Base-by-base conservation (phyloP, 805 yeast species). In the Monosporozyma aerobia region DNA sequence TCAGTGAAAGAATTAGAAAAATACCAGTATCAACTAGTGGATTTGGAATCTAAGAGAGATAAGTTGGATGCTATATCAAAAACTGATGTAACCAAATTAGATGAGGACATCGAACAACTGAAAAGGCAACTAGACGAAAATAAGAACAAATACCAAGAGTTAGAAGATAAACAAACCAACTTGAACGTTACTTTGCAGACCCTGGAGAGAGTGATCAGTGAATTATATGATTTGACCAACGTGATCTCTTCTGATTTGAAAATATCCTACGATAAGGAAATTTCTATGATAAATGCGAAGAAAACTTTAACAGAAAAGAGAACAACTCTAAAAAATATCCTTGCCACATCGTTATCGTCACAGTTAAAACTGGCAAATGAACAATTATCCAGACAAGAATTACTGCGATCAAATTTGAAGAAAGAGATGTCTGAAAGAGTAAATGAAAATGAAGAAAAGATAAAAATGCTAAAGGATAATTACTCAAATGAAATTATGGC, bases 1-100 rank as follows among this genome's bases (percentile, higher is more conserved):
- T 64, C 85, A 51, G 73, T 82, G 16, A 77, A 78, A 47, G 77
- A 79, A 52, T 65, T 85, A 8, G 88, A 86, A 57, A 82, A 81
- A 54, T 76, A 77, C 52, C 80, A 78, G 53, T 81, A 78, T 52
- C 67, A 81, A 44, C 70, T 81, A 16, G 68, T 78, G 13, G 88
- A 83, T 53, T 64, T 80, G 2, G 78, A 76, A 51, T 77, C 79
- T 48, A 83, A 81, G 50, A 67, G 81, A 23, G 87, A 82, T 37
- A 79, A 78, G 55, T 69, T 87, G 51, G 75, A 77, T 53, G 77
- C 77, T 33, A 85, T 83, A 59, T 73, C 83, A 3, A 75, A 78
- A 41, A 82, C 82, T 44, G 80, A 86, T 32, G 81, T 86, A 11
- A 78, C 75, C 41, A 75, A 77, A 39, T 69, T 85, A 25, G 70